Base-by-base conservation (phyloP, 2,329 filamentous ascomycete genomes). In the Cladosporium sp. region DNA sequence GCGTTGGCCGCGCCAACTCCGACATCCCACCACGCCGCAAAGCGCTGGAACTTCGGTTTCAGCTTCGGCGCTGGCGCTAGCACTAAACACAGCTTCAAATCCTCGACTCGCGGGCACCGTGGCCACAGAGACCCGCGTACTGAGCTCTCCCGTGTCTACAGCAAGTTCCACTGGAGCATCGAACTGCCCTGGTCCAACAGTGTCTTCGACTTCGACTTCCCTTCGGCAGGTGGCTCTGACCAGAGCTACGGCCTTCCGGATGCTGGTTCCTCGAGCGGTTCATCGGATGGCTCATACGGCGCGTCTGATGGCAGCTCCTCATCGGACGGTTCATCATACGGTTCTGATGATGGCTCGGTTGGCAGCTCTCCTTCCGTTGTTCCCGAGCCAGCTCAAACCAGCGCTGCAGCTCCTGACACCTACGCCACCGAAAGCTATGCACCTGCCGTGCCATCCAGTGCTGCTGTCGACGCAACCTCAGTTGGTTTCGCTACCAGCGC, bases 91-190 rank as follows among this genome's bases (percentile, higher is more conserved):
- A 65, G 44, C 47, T 59, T 59, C 63, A 65, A 59, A 28, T 59
- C 57, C 18, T 54, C 41, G 15, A 21, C 55, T 32, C 62, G 41
- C 60, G 59, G 59, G 57, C 38, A 69, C 62, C 58, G 47, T 69
- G 57, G 71, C 85, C 69, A 86, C 85, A 80, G 81, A 65, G 83
- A 90, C 79, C 88, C 89, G n/a, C 81, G 84, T 7, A 75, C 79
- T 66, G 88, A 89, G 60, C 82, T 93, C 71, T 78, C 85, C 60
- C 90, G 87, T 78, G 86, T 89, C 18, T 89, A 90, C 76, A 79
- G 82, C 71, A 93, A 93, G 76, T 92, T 85, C 77, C 84, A 85
- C 68, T 74, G 73, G 72, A 64, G 69, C 38, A 65, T 72, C 65
- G 67, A 70, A 59, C 57, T 60, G 26, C 24, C 63, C 11, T 49